Evolutionary conservation across 768 basidiomycete species (phyloP).

Genomic region (Auricularia auricula-judae): DNA sequence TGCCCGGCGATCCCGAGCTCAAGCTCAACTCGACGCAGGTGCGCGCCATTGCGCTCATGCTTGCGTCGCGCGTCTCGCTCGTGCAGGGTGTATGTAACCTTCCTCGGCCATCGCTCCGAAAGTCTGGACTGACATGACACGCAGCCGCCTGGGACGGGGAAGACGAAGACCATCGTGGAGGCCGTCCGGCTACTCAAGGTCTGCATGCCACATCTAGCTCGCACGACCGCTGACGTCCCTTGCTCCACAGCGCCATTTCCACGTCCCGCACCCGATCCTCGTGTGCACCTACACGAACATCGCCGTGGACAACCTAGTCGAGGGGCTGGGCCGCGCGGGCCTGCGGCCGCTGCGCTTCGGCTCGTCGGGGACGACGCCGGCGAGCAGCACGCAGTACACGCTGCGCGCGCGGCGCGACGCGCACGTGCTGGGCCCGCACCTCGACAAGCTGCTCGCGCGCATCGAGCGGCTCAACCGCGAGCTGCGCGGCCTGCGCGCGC

Average conservation of each 20-base stretch:
- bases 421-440: conserved; percentile 43
- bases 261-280: conserved; percentile 72
- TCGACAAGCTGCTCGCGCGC: conserved; percentile 31
- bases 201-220: neutral
- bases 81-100: conserved; percentile 67
- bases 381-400: conserved; percentile 41
- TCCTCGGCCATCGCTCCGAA: neutral
- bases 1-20: conserved; percentile 72
- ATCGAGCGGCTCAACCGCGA: conserved; percentile 16
- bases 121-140: neutral
- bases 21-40: conserved; percentile 65
- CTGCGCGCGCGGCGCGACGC: conserved; percentile 50
- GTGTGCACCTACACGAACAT: conserved; percentile 94
- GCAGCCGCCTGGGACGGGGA: conserved; percentile 86
- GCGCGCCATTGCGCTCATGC: conserved; percentile 77
- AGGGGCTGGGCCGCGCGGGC: conserved; percentile 48
- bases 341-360: conserved; percentile 73
- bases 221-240: conserved; percentile 1
- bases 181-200: conserved; percentile 69
- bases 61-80: conserved; percentile 65
- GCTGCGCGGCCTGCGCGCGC: neutral
- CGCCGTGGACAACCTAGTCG: conserved; percentile 84
- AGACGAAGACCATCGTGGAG: conserved; percentile 88
- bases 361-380: conserved; percentile 40
- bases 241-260: conserved; percentile 51